Evolutionary conservation across 2,329 filamentous ascomycete species (phyloP), one percentile per base, ranked within the genome.

Genomic region (Aspergillus fischeri): DNA sequence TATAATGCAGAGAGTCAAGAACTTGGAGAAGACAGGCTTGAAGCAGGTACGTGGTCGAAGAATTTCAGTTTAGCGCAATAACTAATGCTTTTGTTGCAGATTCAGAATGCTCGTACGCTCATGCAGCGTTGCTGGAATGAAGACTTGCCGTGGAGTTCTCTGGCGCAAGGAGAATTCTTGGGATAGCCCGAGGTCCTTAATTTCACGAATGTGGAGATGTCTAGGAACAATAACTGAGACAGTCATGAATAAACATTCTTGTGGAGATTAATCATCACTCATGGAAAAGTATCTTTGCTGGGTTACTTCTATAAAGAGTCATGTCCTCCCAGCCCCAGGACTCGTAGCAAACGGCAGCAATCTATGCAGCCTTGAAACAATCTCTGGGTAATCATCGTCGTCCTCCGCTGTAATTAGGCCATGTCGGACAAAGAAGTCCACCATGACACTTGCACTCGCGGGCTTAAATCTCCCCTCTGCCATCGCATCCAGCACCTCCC

Each of bases 1-100:
- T 65, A 84, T 93, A 41, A 76, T 90, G 65, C 82, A 85, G 63
- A 79, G 90, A 50, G 79, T 94, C 67, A 78, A 80, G 68, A 81
- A 81, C 20, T 83, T 91, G 1, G 89, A 93, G 74, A 84, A 81
- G 4, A 86, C 87, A 61, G 90, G 90, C 4, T 86, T 93, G 84
- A 88, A 84, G 59, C 89, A 93, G 79, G 88, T 88, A 65, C 72
- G 80, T 65, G 4, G 3, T 28, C 8, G 14, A 25, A 9, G 3
- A 4, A 20, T 29, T 20, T 24, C 14, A 3, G 14, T 42, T 10
- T 4, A 24, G 42, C 60, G 28, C 56, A 57, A 29, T 27, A 8
- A 14, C 24, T 47, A 14, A 47, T 11, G 52, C 17, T 9, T 44
- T 9, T 11, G 24, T 0, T 20, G 6, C 53, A 77, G 74, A 75